phyloP scores from a whole-genome alignment of 495 filamentous ascomycete species.

The Aspergillus olivimuriae region DNA sequence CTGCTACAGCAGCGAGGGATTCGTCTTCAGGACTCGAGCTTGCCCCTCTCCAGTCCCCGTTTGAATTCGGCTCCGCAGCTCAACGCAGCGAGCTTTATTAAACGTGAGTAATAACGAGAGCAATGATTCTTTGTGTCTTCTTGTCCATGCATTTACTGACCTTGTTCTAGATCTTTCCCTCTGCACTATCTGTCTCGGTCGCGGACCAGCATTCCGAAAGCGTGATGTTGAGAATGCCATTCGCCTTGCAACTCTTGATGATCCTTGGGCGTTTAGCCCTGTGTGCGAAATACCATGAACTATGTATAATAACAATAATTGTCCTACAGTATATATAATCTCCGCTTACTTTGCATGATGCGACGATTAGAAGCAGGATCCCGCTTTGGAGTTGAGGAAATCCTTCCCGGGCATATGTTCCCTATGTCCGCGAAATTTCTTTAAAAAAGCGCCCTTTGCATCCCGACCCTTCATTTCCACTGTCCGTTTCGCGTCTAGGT shows the following conservation, averaged over 20 bases:
- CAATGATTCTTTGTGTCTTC: conserved; percentile 5
- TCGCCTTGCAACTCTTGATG: conserved; percentile 15
- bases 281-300: conserved; percentile 11
- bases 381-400: conserved; percentile 9
- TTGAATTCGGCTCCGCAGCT: conserved; percentile 10
- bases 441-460: conserved; percentile 10
- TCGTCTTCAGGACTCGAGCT: conserved; percentile 8
- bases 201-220: conserved; percentile 23
- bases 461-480: conserved; percentile 9
- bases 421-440: conserved; percentile 13
- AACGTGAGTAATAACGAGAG: conserved; percentile 16
- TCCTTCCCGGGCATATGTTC: conserved; percentile 5
- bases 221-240: conserved; percentile 23
- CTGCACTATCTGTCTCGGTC: conserved; percentile 22
- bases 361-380: conserved; percentile 7
- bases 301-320: conserved; percentile 11
- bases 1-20: conserved; percentile 18
- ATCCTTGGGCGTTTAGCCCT: conserved; percentile 15
- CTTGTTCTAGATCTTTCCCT: conserved; percentile 13
- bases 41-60: conserved; percentile 7
- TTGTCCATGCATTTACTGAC: conserved; percentile 13
- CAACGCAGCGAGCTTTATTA: conserved; percentile 18
- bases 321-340: conserved; percentile 11
- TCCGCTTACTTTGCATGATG: conserved; percentile 12
- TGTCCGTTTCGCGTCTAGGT: conserved; percentile 9